Conservation (phyloP, 305 asterid genomes). For the Striga hermonthica region DNA sequence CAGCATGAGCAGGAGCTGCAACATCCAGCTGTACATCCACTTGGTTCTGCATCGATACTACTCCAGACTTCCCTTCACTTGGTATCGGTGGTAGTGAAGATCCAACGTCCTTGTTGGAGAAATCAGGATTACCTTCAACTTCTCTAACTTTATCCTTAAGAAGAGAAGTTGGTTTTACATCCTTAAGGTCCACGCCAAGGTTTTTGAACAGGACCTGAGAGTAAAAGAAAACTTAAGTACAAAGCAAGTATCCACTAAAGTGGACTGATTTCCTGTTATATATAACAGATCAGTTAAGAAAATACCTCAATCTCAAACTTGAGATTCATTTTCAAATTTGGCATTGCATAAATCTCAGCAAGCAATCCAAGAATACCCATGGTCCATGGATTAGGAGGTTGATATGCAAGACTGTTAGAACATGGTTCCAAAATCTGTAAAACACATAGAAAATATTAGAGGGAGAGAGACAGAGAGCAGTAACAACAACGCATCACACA, state of each 20-base stretch:
- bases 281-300: slow-evolving; percentile 2
- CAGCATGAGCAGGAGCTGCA: slow-evolving; percentile 57
- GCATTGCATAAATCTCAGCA: slow-evolving; percentile 94
- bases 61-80: slow-evolving; percentile 69
- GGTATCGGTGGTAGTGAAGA: slow-evolving; percentile 62
- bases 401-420: slow-evolving; percentile 89
- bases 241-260: slow-evolving; percentile 15
- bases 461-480: background rate
- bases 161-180: slow-evolving; percentile 77
- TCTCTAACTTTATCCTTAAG: slow-evolving; percentile 82
- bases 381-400: slow-evolving; percentile 99
- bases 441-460: slow-evolving; percentile 25
- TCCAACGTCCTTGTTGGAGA: slow-evolving; percentile 81
- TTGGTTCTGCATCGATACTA: slow-evolving; percentile 63
- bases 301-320: slow-evolving; percentile 96
- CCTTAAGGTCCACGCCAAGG: slow-evolving; percentile 87
- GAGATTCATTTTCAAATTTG: slow-evolving; percentile 94
- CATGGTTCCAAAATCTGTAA: slow-evolving; percentile 88
- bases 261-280: slow-evolving; percentile 9
- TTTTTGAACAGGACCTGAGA: slow-evolving; percentile 89
- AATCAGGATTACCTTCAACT: slow-evolving; percentile 97
- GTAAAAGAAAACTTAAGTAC: slow-evolving; percentile 25
- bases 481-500: background rate
- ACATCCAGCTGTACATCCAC: slow-evolving; percentile 74
- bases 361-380: slow-evolving; percentile 96